Evolutionary conservation across 148 eudicot species (phyloP).

Genomic region (Agrostemma githago): DNA sequence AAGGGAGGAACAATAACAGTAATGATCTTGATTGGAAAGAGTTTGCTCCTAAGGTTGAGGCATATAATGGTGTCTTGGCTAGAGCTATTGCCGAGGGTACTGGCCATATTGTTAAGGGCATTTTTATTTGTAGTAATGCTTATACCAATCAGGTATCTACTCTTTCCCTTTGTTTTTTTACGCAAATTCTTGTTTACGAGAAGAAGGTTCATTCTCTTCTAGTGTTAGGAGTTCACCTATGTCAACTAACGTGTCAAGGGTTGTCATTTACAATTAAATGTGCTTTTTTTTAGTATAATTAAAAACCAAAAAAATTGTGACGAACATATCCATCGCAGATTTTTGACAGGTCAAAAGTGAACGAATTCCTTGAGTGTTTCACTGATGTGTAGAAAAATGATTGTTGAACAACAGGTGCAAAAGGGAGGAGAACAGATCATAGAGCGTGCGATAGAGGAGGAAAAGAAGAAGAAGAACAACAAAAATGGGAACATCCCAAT

Average conservation of each 20-base stretch:
- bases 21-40: constrained; percentile 69
- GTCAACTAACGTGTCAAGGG: too few species aligned
- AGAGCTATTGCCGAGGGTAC: constrained; percentile 91
- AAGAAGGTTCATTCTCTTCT: too few species aligned
- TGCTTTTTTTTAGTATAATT: too few species aligned
- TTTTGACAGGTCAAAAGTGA: background rate
- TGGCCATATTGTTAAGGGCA: constrained; percentile 86
- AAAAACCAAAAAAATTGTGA: too few species aligned
- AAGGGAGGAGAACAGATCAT: constrained; percentile 65
- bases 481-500: constrained; percentile 18
- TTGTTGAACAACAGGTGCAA: constrained; percentile 45
- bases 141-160: constrained; percentile 67
- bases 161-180: background rate
- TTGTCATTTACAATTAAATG: too few species aligned
- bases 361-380: background rate
- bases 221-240: too few species aligned
- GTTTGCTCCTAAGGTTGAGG: constrained; percentile 71
- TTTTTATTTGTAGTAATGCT: constrained; percentile 80
- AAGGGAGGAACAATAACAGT: constrained; percentile 20
- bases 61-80: constrained; percentile 72
- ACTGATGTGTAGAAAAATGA: background rate
- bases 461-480: constrained; percentile 39
- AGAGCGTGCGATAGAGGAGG: constrained; percentile 22
- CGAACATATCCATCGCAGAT: too few species aligned
- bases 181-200: too few species aligned